phyloP scores from a whole-genome alignment of 1,284 basidiomycete genomes.

The Microstroma glucosiphilum region DNA sequence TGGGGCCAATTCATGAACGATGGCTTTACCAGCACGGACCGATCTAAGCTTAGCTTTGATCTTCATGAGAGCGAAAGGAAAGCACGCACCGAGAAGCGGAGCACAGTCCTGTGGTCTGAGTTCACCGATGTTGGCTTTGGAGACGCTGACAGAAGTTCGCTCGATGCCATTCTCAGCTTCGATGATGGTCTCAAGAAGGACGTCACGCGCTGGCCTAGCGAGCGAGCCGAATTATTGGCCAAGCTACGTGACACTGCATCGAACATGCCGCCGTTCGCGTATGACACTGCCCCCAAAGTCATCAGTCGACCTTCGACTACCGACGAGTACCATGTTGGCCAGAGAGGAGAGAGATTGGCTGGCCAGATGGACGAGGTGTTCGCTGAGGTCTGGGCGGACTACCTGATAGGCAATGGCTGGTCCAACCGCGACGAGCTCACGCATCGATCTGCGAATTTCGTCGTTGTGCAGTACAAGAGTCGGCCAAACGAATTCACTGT shows the following conservation, averaged over 20 bases:
- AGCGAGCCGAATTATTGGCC: conserved; percentile 21
- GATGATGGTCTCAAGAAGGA: conserved; percentile 39
- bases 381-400: conserved; percentile 47
- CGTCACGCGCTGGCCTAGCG: conserved; percentile 34
- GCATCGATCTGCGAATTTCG: conserved; percentile 47
- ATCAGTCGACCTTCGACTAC: conserved; percentile 27
- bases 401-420: conserved; percentile 45
- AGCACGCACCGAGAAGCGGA: conserved; percentile 19
- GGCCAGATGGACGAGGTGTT: conserved; percentile 43
- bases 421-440: conserved; percentile 48
- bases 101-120: conserved; percentile 40
- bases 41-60: conserved; percentile 42
- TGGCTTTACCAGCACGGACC: conserved; percentile 43
- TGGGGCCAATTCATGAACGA: conserved; percentile 42
- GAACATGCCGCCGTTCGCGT: conserved; percentile 37
- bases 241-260: conserved; percentile 26
- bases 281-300: conserved; percentile 33
- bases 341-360: conserved; percentile 19
- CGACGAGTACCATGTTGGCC: conserved; percentile 11
- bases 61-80: conserved; percentile 39
- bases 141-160: conserved; percentile 17
- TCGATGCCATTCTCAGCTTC: conserved; percentile 38
- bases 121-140: conserved; percentile 38
- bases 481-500: conserved; percentile 27
- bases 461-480: conserved; percentile 43